Percentiles rank a stretch among this genome's conserved stretches.
Conservation (phyloP, 306 rosid genomes). For the Vicia faba region DNA sequence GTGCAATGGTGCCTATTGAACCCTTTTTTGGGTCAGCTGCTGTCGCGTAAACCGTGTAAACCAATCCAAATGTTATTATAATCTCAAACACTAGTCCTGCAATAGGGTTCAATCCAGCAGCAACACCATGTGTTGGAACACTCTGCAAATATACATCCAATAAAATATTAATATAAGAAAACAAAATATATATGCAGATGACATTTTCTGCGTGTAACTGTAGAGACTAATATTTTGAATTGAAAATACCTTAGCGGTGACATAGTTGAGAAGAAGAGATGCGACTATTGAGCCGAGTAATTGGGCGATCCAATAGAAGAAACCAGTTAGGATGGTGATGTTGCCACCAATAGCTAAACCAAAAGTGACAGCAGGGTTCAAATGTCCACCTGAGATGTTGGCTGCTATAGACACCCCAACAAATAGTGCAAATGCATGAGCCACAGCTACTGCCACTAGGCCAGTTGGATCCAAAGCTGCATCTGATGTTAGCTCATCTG, state of each 20-base stretch:
- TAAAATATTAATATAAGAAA: background rate
- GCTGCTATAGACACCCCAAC: slow-evolving; percentile 81
- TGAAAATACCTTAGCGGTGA: slow-evolving; percentile 56
- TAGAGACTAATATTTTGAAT: no score
- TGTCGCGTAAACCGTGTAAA: slow-evolving; percentile 93
- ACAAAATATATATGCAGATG: no score
- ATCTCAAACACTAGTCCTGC: slow-evolving; percentile 71
- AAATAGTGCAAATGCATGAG: slow-evolving; percentile 80
- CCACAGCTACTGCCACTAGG: slow-evolving; percentile 78
- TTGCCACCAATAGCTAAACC: slow-evolving; percentile 91
- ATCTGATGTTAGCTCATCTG: slow-evolving; percentile 61
- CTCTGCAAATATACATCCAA: slow-evolving; percentile 45
- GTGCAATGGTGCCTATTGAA: slow-evolving; percentile 68
- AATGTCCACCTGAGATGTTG: slow-evolving; percentile 91
- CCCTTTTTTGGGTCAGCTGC: slow-evolving; percentile 92
- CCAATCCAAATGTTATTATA: slow-evolving; percentile 63
- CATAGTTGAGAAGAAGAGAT: slow-evolving; percentile 64
- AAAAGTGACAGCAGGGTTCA: slow-evolving; percentile 93
- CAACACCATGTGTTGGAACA: slow-evolving; percentile 71
- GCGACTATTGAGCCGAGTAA: slow-evolving; percentile 75
- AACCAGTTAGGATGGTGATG: slow-evolving; percentile 74
- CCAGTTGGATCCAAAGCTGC: slow-evolving; percentile 80
- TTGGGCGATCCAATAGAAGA: slow-evolving; percentile 80
- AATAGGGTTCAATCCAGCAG: slow-evolving; percentile 59
- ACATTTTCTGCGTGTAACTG: no score